Conservation (phyloP, 345 rosid species). For the Turnera subulata region DNA sequence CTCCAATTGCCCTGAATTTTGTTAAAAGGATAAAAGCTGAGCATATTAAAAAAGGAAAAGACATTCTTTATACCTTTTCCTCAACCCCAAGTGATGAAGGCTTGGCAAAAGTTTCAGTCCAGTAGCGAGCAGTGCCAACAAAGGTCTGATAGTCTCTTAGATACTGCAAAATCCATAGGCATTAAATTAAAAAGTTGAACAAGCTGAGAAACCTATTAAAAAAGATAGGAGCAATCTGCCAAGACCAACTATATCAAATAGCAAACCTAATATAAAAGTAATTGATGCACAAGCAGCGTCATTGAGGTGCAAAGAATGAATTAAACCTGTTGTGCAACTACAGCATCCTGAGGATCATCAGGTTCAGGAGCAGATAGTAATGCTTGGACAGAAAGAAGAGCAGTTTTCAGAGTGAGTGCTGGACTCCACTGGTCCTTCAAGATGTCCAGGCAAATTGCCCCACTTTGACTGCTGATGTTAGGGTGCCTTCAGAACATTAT, state of each 20-base stretch:
- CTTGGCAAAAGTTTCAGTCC: constrained; percentile 97
- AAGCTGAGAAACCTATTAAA: neutral
- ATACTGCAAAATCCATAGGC: constrained; percentile 49
- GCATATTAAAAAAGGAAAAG: neutral
- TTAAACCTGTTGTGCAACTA: constrained; percentile 99
- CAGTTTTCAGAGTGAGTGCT: constrained; percentile 95
- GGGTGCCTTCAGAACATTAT: constrained; percentile 71
- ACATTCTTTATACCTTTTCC: constrained; percentile 56
- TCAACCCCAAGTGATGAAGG: constrained; percentile 65
- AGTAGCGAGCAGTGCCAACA: constrained; percentile 87
- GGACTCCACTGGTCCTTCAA: constrained; percentile 99
- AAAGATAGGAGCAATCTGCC: neutral
- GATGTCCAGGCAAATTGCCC: constrained; percentile 96
- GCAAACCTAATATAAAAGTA: neutral
- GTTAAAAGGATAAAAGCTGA: neutral
- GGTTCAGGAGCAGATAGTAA: constrained; percentile 92
- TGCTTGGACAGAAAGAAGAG: constrained; percentile 95
- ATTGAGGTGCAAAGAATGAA: too few relatives aligned
- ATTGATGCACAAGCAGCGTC: too few relatives aligned
- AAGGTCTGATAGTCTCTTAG: constrained; percentile 82
- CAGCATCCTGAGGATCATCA: constrained; percentile 98
- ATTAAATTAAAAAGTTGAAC: neutral
- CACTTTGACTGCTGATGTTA: constrained; percentile 97
- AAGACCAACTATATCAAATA: too few relatives aligned
- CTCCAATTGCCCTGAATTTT: too few relatives aligned